Percentiles rank a stretch among this genome's conserved stretches.
phyloP scores from a whole-genome alignment of 306 rosid genomes.

The Cucumis melo region DNA sequence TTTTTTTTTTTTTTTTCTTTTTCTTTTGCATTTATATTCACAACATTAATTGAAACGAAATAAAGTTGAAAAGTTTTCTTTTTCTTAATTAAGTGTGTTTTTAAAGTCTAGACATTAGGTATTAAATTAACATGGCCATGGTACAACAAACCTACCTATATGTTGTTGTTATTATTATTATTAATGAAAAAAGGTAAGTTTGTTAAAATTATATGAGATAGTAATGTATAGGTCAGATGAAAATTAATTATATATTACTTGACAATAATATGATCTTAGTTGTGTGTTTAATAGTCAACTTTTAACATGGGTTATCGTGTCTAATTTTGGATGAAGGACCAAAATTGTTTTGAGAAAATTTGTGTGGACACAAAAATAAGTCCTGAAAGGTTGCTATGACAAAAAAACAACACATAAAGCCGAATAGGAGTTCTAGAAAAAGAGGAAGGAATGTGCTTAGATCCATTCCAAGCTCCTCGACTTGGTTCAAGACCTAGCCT shows the following conservation, averaged over 20 bases:
- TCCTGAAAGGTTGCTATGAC: no score
- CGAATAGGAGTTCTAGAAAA: no score
- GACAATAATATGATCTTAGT: no score
- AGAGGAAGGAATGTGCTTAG: no score
- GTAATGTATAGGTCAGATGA: background rate
- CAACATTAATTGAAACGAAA: constrained; percentile 5
- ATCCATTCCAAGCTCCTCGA: no score
- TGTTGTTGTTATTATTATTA: background rate
- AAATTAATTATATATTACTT: no score
- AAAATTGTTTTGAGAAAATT: no score
- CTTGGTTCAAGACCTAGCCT: no score
- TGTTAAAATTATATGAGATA: background rate
- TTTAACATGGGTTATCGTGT: no score
- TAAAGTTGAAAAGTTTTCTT: constrained; percentile 11
- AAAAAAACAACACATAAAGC: no score
- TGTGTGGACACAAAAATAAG: no score
- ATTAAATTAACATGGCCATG: background rate
- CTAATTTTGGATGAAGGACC: no score
- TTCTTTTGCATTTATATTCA: constrained; percentile 20
- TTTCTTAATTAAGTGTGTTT: constrained; percentile 19
- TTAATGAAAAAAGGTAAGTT: background rate
- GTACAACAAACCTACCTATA: background rate
- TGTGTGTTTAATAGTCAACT: background rate
- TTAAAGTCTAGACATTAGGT: constrained; percentile 45
- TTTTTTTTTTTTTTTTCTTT: background rate